These are phyloP conservation scores for Filosporella fistucella DNA, from an alignment of 495 filamentous ascomycete genomes.

Conservation along the genomic window DNA sequence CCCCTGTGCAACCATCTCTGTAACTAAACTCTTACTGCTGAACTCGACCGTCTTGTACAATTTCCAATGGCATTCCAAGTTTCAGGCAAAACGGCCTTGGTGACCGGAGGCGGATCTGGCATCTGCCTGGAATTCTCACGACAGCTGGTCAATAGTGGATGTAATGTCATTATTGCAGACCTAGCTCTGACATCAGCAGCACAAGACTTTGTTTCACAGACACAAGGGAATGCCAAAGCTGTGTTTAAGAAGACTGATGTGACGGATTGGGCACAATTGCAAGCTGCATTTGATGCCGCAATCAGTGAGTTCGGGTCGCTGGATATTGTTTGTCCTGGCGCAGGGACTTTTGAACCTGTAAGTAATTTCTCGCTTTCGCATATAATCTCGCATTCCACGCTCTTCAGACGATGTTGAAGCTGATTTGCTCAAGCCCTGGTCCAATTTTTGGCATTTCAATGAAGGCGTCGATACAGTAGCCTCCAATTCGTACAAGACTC, in stretches of 20 bases:
- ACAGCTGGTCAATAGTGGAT: conserved; percentile 50
- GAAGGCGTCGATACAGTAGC: conserved; percentile 40
- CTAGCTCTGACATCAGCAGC: conserved; percentile 59
- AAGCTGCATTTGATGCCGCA: conserved; percentile 54
- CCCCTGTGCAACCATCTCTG: too few species aligned
- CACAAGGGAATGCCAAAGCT: conserved; percentile 33
- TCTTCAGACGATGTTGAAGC: too few species aligned
- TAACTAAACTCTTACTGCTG: too few species aligned
- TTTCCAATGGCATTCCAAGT: conserved; percentile 23
- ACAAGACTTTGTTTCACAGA: conserved; percentile 38
- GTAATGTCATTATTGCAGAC: conserved; percentile 65
- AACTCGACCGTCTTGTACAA: too few species aligned
- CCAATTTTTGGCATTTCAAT: conserved; percentile 22
- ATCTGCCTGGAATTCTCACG: conserved; percentile 67
- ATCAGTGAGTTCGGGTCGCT: conserved; percentile 52
- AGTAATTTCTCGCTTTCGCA: conserved; percentile 10
- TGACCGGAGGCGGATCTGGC: conserved; percentile 72
- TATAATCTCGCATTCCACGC: too few species aligned
- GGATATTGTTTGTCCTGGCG: conserved; percentile 66
- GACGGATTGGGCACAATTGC: conserved; percentile 53
- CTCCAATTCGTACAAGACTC: conserved; percentile 42
- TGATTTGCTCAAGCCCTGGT: conserved; percentile 13
- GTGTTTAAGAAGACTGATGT: conserved; percentile 65
- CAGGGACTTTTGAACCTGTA: conserved; percentile 57
- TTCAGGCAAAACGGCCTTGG: conserved; percentile 54